Conservation (phyloP, 176 grass and related monocot genomes). For the Zoysia pacifica region DNA sequence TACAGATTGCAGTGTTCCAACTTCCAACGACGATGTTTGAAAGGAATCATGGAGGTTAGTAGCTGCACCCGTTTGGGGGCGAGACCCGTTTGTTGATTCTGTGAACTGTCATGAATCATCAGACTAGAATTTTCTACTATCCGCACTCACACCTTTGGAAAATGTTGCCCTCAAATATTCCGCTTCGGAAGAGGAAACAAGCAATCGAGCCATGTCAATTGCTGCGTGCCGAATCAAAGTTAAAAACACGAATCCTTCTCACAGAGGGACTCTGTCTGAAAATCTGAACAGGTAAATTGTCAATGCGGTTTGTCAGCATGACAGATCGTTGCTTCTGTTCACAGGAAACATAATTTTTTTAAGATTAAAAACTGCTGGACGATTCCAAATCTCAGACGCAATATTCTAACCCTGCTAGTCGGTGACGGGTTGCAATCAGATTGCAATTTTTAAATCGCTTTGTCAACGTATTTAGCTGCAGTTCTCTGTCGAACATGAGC, state of each 20-base stretch:
- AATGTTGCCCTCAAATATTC: conserved; percentile 16
- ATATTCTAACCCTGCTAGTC: conserved; percentile 19
- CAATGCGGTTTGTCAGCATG: conserved; percentile 13
- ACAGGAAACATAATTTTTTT: neutral
- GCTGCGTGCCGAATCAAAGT: conserved; percentile 1
- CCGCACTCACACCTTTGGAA: neutral
- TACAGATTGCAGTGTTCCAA: conserved; percentile 20
- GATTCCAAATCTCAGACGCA: conserved; percentile 7
- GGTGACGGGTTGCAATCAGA: conserved; percentile 23
- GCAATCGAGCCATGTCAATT: conserved; percentile 8
- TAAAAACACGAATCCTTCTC: neutral
- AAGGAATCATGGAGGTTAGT: conserved; percentile 35
- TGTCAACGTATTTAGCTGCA: conserved; percentile 36
- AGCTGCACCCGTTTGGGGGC: conserved; percentile 16
- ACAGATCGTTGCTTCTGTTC: conserved; percentile 32
- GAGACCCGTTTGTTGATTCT: conserved; percentile 1
- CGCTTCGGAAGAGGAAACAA: conserved; percentile 19
- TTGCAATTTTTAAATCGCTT: conserved; percentile 14
- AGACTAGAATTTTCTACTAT: neutral
- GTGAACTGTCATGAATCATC: conserved; percentile 9
- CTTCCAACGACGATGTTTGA: conserved; percentile 25
- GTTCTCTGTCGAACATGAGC: conserved; percentile 21
- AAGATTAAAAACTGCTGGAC: conserved; percentile 6
- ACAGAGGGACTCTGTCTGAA: neutral
- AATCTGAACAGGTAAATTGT: conserved; percentile 10